These are phyloP conservation scores for Penicillium palitans DNA, from an alignment of 2,329 filamentous ascomycete genomes.

Conservation along the genomic window DNA sequence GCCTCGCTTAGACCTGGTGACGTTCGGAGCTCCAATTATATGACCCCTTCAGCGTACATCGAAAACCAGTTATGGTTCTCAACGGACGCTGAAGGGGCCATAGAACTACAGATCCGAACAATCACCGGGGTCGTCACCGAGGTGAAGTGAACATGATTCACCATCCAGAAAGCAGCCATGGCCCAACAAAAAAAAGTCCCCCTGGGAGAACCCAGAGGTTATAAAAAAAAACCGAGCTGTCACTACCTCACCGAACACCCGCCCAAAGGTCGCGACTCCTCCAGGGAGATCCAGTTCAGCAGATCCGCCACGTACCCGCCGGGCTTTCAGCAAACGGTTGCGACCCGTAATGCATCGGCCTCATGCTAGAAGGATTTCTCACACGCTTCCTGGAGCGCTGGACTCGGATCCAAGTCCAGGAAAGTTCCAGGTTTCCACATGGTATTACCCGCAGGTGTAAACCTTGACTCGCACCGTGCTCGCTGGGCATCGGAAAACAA, in stretches of 20 bases:
- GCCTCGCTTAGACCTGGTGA: neutral
- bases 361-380: neutral
- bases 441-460: neutral
- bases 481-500: neutral
- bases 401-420: neutral
- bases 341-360: neutral
- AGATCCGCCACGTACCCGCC: neutral
- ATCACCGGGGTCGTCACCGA: neutral
- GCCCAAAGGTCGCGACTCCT: neutral
- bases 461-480: neutral
- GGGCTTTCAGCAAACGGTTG: neutral
- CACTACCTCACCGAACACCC: neutral
- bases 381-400: neutral
- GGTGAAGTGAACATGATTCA: neutral
- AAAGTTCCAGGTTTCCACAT: neutral
- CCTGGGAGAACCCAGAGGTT: neutral
- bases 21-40: neutral
- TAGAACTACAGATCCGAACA: conserved; percentile 1
- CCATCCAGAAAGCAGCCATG: neutral
- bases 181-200: neutral
- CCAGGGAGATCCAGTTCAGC: neutral
- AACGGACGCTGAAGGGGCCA: conserved; percentile 13
- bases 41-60: conserved; percentile 15
- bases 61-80: conserved; percentile 7
- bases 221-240: neutral